These are phyloP conservation scores for Pouteria campechiana DNA, from an alignment of 179 eudicot genomes.

Conservation along the genomic window DNA sequence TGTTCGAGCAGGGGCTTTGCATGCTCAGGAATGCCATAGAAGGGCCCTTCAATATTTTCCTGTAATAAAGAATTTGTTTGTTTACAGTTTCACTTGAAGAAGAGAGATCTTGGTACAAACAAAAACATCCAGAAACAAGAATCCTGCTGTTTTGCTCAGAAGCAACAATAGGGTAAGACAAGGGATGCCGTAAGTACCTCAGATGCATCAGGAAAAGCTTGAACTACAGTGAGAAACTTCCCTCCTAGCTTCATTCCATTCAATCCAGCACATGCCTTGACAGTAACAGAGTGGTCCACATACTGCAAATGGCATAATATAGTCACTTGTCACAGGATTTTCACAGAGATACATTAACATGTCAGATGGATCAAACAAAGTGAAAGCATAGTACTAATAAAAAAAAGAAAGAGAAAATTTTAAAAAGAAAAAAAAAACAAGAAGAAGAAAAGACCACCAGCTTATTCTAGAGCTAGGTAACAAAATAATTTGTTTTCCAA, in stretches of 20 bases:
- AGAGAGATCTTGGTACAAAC: neutral
- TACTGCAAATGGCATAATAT: slow-evolving; percentile 32
- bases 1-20: slow-evolving; percentile 66
- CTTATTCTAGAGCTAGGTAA: too few species aligned
- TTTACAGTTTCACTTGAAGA: neutral
- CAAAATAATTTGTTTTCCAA: too few species aligned
- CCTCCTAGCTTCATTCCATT: slow-evolving; percentile 88
- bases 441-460: too few species aligned
- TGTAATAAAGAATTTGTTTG: slow-evolving; percentile 10
- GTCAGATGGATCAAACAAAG: too few species aligned
- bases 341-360: too few species aligned
- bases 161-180: neutral
- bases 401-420: neutral
- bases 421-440: neutral
- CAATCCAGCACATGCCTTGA: slow-evolving; percentile 81
- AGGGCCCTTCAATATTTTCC: slow-evolving; percentile 46
- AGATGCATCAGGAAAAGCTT: slow-evolving; percentile 48
- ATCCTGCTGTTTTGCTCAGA: neutral
- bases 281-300: slow-evolving; percentile 62
- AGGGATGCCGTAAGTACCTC: slow-evolving; percentile 23
- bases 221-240: slow-evolving; percentile 61
- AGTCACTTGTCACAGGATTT: too few species aligned
- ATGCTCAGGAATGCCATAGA: slow-evolving; percentile 78
- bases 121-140: neutral
- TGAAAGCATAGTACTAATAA: too few species aligned